A percentile compares a stretch with the other conserved stretches of the same genome.
phyloP scores from a whole-genome alignment of 2,329 filamentous ascomycete species.

The Colletotrichum viniferum region DNA sequence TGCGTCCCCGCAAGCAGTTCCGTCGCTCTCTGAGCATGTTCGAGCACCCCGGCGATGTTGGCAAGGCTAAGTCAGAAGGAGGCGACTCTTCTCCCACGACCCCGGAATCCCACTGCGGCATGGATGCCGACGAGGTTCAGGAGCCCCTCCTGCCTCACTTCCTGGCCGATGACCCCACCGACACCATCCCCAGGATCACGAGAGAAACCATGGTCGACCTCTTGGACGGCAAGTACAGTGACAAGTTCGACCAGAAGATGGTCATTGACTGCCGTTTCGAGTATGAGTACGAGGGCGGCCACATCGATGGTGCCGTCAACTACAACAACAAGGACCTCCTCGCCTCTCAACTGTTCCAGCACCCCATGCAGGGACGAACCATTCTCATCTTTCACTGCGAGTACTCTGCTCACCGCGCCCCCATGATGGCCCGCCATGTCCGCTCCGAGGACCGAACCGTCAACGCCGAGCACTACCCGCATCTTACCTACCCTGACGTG shows the following conservation, averaged over 20 bases:
- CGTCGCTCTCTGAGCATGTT: conserved; percentile 98
- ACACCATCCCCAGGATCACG: conserved; percentile 87
- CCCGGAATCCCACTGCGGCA: conserved; percentile 69
- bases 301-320: conserved; percentile 92
- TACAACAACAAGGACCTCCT: conserved; percentile 96
- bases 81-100: conserved; percentile 51
- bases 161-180: conserved; percentile 76
- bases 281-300: conserved; percentile 96
- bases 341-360: conserved; percentile 77
- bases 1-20: conserved; percentile 84
- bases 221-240: conserved; percentile 81
- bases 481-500: conserved; percentile 92
- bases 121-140: conserved; percentile 81
- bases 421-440: conserved; percentile 93
- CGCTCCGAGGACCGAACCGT: conserved; percentile 85
- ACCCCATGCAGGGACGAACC: conserved; percentile 70
- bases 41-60: conserved; percentile 85
- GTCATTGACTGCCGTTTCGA: conserved; percentile 98
- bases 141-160: conserved; percentile 84
- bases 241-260: conserved; percentile 79
- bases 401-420: conserved; percentile 95
- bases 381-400: conserved; percentile 96
- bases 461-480: conserved; percentile 87
- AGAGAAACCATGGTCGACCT: conserved; percentile 84
- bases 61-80: conserved; percentile 73